Percentiles rank a stretch among this genome's conserved stretches.
Conservation (phyloP, 2,329 filamentous ascomycete species). For the Claviceps capensis region DNA sequence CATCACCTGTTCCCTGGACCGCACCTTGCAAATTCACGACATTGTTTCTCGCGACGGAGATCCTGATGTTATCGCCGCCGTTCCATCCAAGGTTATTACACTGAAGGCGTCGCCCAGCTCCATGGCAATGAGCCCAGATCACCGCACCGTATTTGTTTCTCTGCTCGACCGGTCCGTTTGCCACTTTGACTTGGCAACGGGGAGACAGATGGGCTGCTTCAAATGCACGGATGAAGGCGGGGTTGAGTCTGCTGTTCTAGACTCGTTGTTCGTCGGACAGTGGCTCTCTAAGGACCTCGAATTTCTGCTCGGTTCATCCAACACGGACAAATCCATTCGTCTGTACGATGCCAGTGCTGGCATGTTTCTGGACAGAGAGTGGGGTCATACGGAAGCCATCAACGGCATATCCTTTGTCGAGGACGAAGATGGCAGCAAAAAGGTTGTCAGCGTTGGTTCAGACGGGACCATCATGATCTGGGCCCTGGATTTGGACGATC, state of each 20-base stretch:
- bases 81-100: constrained; percentile 63
- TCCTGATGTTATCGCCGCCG: constrained; percentile 55
- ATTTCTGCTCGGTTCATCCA: constrained; percentile 75
- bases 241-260: constrained; percentile 69
- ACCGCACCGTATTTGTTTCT: constrained; percentile 43
- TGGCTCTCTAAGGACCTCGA: constrained; percentile 41
- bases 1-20: constrained; percentile 78
- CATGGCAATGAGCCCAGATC: constrained; percentile 57
- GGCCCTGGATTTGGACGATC: constrained; percentile 40
- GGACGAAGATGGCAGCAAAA: constrained; percentile 38
- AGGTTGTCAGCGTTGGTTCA: constrained; percentile 59
- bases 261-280: constrained; percentile 55
- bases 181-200: constrained; percentile 50
- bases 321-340: constrained; percentile 88
- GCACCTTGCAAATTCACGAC: constrained; percentile 74
- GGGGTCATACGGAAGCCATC: constrained; percentile 89
- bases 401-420: constrained; percentile 68
- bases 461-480: constrained; percentile 80
- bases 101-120: constrained; percentile 80
- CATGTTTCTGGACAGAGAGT: constrained; percentile 70
- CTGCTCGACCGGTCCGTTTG: constrained; percentile 46
- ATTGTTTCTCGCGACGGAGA: constrained; percentile 56
- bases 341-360: constrained; percentile 74
- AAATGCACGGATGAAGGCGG: constrained; percentile 71
- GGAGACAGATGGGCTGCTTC: constrained; percentile 59